Evolutionary conservation across 768 basidiomycete genomes (phyloP).

Genomic region (Amanita pseudoporphyria): DNA sequence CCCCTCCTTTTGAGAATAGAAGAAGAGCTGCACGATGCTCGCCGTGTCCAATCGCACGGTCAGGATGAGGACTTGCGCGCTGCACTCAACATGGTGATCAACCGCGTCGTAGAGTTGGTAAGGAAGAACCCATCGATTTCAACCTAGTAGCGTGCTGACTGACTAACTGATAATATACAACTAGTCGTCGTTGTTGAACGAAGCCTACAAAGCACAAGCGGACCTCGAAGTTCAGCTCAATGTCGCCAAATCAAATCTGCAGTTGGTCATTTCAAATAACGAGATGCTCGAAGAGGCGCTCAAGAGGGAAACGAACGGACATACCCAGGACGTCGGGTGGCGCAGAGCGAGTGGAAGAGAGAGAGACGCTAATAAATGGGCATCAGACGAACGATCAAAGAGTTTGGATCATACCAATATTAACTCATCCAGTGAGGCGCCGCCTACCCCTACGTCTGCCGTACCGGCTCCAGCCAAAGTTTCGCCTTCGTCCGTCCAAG

Average conservation of each 20-base stretch:
- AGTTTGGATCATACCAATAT: conserved; percentile 14
- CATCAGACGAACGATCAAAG: conserved; percentile 18
- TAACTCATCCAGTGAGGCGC: no score
- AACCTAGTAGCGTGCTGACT: no score
- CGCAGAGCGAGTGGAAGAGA: conserved; percentile 40
- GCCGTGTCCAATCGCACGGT: conserved; percentile 58
- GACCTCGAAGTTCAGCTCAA: conserved; percentile 82
- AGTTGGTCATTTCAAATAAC: conserved; percentile 83
- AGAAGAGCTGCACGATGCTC: conserved; percentile 65
- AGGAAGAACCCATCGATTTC: no score
- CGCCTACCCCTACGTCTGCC: conserved; percentile 8
- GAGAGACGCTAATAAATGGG: conserved; percentile 12
- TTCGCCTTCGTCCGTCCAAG: conserved; percentile 20
- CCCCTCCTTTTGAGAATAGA: conserved; percentile 49
- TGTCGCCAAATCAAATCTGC: conserved; percentile 81
- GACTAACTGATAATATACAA: no score
- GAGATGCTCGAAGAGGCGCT: conserved; percentile 96
- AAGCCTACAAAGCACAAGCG: conserved; percentile 60
- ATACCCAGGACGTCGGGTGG: conserved; percentile 69
- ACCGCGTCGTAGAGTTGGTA: conserved; percentile 61
- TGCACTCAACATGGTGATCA: conserved; percentile 62
- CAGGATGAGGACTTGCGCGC: conserved; percentile 71
- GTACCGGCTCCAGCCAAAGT: conserved; percentile 16
- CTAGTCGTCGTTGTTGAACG: conserved; percentile 54
- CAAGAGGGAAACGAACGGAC: conserved; percentile 38